Evolutionary conservation across 345 rosid genomes (phyloP).

Genomic region (Melaleuca quinquenervia): DNA sequence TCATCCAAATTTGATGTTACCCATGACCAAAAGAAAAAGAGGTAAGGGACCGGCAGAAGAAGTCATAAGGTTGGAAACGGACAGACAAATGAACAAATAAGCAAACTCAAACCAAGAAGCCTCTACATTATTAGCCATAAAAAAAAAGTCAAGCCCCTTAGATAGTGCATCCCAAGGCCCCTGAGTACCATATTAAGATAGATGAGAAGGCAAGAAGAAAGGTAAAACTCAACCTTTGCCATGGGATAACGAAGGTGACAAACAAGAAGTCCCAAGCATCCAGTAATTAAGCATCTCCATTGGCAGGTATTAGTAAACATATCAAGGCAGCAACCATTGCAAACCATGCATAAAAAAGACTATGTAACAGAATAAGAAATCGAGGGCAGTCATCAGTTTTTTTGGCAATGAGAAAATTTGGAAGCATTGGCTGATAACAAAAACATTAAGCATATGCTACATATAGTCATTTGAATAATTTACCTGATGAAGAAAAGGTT

Average conservation of each 20-base stretch:
- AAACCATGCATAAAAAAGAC: background rate
- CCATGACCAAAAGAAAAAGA: background rate
- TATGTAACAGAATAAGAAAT: background rate
- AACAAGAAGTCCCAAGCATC: background rate
- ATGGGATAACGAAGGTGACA: background rate
- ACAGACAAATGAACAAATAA: background rate
- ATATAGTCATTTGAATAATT: background rate
- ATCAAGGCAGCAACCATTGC: background rate
- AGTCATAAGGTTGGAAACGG: background rate
- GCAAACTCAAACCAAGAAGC: background rate
- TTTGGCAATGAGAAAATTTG: background rate
- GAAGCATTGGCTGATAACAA: background rate
- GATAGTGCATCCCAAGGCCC: background rate
- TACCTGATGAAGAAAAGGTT: slow-evolving; percentile 96
- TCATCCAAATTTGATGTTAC: background rate
- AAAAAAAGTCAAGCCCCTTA: background rate
- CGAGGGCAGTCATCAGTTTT: background rate
- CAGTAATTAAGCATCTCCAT: background rate
- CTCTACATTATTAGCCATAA: background rate
- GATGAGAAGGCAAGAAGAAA: background rate
- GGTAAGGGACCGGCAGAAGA: background rate
- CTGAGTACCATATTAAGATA: background rate
- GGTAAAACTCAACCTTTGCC: background rate
- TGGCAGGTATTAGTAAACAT: background rate
- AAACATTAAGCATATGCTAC: background rate